Evolutionary conservation across 2,329 filamentous ascomycete genomes (phyloP), one percentile per base, ranked within the genome.

Genomic region (Penicillium griseofulvum): DNA sequence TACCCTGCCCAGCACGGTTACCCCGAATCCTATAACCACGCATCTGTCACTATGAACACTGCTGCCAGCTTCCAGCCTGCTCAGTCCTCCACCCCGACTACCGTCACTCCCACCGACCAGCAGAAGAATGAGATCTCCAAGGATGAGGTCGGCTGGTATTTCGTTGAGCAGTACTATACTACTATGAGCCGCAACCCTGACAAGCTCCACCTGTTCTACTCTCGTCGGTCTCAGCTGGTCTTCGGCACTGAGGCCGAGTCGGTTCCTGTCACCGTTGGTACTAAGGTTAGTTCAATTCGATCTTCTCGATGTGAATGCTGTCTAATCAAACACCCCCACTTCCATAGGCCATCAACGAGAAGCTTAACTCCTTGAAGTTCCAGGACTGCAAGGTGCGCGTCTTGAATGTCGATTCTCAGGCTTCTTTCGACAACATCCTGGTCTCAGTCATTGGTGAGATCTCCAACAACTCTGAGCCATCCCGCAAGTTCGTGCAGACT

Each of bases 141-240:
- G 81, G 91, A 96, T 74, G 91, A 97, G 80, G 91, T 99, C 65
- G 94, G 91, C 76, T 99, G 94, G 94, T 97, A 93, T 80, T 99
- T 99, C 67, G 94, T 99, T 56, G 92, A 97, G 83, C 91, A 96
- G 77, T 99, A 97, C 82, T 99, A 99, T 80, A 97, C 90, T 66
- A 99, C 91, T 59, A 80, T 99, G 71, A 97, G 92, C 85, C 92
- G 93, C 78, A 89, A 81, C 64, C 92, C 94, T 22, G 91, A 96
- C 72, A 95, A 94, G 78, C 89, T 99, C 68, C 93, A 86, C 76
- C 86, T 97, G 51, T 99, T 97, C 82, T 97, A 97, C 79, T 89
- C 90, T 79, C 96, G 96, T 78, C 88, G 87, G 63, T 97, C 94
- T 54, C 92, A 97, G 77, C 93, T 96, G 69, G 91, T 97, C 59